Conservation (phyloP, 306 rosid genomes). For the Acacia crassicarpa region DNA sequence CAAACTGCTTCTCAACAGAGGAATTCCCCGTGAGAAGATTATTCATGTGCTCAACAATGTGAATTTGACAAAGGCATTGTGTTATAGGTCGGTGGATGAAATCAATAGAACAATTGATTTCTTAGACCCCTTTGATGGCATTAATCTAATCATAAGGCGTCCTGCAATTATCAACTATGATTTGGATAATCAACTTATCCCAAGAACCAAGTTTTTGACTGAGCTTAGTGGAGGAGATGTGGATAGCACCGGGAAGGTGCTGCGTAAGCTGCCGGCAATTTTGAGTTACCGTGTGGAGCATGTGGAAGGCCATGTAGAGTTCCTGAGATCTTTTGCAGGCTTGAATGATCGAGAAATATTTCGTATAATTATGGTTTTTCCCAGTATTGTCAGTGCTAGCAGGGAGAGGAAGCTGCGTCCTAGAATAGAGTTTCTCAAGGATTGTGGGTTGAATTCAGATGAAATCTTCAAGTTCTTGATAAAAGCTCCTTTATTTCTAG, state of each 20-base stretch:
- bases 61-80: slow-evolving; percentile 57
- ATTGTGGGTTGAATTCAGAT: slow-evolving; percentile 62
- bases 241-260: slow-evolving; percentile 39
- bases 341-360: slow-evolving; percentile 56
- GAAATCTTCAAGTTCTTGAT: slow-evolving; percentile 71
- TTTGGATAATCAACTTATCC: slow-evolving; percentile 59
- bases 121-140: slow-evolving; percentile 58
- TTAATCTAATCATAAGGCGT: slow-evolving; percentile 54
- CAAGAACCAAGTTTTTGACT: slow-evolving; percentile 44
- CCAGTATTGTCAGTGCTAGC: slow-evolving; percentile 60
- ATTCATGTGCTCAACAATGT: slow-evolving; percentile 56
- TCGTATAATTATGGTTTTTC: slow-evolving; percentile 59
- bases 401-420: slow-evolving; percentile 79
- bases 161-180: slow-evolving; percentile 60
- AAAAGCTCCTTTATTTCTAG: slow-evolving; percentile 72
- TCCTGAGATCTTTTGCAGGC: slow-evolving; percentile 63
- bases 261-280: slow-evolving; percentile 55
- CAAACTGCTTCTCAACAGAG: slow-evolving; percentile 45
- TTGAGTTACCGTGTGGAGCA: slow-evolving; percentile 63
- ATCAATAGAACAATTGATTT: slow-evolving; percentile 45
- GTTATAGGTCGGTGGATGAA: slow-evolving; percentile 58
- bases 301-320: slow-evolving; percentile 49
- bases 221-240: slow-evolving; percentile 65
- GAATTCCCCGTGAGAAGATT: slow-evolving; percentile 55
- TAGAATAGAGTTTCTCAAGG: slow-evolving; percentile 66